These are phyloP conservation scores for Pelargonium nanum DNA, from an alignment of 345 rosid genomes.

Conservation along the genomic window DNA sequence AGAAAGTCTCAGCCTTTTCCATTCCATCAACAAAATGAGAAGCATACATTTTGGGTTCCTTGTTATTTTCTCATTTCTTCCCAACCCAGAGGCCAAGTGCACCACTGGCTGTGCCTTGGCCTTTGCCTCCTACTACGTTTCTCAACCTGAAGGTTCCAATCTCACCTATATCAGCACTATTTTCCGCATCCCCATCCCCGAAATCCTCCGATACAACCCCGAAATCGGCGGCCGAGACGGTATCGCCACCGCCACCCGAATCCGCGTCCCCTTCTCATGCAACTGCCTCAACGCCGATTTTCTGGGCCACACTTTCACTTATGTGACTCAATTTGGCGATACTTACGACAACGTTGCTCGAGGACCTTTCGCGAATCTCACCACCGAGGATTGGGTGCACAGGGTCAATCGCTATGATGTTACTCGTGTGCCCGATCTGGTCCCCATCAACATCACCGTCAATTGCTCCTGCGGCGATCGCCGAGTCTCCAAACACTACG, in stretches of 20 bases:
- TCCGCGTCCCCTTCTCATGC: slow-evolving; percentile 35
- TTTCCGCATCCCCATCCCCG: slow-evolving; percentile 11
- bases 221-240: slow-evolving; percentile 13
- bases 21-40: too few species aligned
- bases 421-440: slow-evolving; percentile 15
- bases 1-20: too few species aligned
- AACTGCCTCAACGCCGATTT: slow-evolving; percentile 40
- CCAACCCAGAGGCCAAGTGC: slow-evolving; percentile 22
- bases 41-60: neutral
- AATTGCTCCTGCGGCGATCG: slow-evolving; percentile 41
- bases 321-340: slow-evolving; percentile 19
- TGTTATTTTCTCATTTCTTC: slow-evolving; percentile 5
- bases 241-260: slow-evolving; percentile 10
- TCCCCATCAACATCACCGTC: slow-evolving; percentile 31
- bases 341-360: slow-evolving; percentile 20
- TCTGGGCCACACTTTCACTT: slow-evolving; percentile 38
- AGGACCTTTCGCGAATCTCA: slow-evolving; percentile 27
- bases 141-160: slow-evolving; percentile 24
- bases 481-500: slow-evolving; percentile 25
- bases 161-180: slow-evolving; percentile 33
- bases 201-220: slow-evolving; percentile 28
- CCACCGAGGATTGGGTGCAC: slow-evolving; percentile 30
- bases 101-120: slow-evolving; percentile 30
- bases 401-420: slow-evolving; percentile 26
- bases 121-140: slow-evolving; percentile 33